Evolutionary conservation across 164 flowering plant species (phyloP).

Genomic region (Brasenia schreberi): DNA sequence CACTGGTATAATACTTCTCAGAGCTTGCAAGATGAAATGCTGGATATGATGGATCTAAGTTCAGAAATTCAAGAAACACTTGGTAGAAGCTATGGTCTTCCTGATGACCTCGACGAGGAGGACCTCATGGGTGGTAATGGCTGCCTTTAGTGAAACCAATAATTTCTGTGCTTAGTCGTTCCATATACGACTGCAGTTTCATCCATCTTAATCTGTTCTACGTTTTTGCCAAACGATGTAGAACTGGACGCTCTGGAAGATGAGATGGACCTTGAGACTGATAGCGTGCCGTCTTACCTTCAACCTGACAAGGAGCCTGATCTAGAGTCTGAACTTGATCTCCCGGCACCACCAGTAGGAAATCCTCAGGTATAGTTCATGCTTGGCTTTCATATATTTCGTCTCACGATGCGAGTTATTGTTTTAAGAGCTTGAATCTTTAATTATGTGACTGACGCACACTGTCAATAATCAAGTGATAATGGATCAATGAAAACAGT

Average conservation of each 20-base stretch:
- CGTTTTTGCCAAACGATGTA: conserved; percentile 10
- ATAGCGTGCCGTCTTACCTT: conserved; percentile 81
- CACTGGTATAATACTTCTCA: conserved; percentile 9
- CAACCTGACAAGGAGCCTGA: conserved; percentile 78
- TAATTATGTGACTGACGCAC: too few relatives aligned
- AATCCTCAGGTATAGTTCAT: conserved; percentile 43
- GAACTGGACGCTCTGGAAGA: conserved; percentile 98
- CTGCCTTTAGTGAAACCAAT: neutral
- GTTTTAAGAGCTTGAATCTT: neutral
- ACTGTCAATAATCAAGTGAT: neutral
- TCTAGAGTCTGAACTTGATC: conserved; percentile 60
- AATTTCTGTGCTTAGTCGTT: neutral
- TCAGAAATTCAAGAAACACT: conserved; percentile 91
- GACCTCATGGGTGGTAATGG: conserved; percentile 94
- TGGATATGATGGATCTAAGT: conserved; percentile 96
- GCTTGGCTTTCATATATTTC: neutral
- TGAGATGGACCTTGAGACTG: conserved; percentile 86
- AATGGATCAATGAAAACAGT: neutral
- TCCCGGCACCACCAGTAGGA: conserved; percentile 86
- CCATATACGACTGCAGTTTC: neutral
- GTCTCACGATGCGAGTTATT: neutral
- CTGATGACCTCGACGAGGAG: conserved; percentile 96
- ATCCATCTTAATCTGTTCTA: neutral
- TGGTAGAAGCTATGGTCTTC: conserved; percentile 89
- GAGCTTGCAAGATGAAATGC: conserved; percentile 99